Conservation (phyloP, 768 basidiomycete species). For the Termitomyces sp. region DNA sequence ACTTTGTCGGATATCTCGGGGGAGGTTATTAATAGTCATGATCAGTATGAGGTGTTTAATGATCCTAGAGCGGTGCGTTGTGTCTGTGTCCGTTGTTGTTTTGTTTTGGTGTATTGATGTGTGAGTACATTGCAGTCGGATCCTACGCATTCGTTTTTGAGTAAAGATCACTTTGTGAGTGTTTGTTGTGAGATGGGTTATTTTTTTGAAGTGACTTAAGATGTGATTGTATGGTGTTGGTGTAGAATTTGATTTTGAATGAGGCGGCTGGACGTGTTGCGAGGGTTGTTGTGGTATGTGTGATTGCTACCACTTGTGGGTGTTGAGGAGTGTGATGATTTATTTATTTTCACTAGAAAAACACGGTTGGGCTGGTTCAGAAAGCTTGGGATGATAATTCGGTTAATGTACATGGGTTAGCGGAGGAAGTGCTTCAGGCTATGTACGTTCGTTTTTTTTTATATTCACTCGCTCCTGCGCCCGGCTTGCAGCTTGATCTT, state of each 20-base stretch:
- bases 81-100: not conserved
- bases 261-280: conserved; percentile 79
- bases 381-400: conserved; percentile 79
- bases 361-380: conserved; percentile 63
- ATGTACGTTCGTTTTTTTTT: conserved; percentile 36
- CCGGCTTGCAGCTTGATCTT: too few relatives aligned
- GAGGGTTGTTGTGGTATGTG: conserved; percentile 56
- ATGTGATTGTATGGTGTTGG: too few relatives aligned
- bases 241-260: conserved; percentile 71
- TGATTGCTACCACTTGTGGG: not conserved
- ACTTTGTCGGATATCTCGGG: conserved; percentile 60
- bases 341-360: conserved; percentile 27
- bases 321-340: too few relatives aligned
- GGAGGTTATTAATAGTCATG: conserved; percentile 73
- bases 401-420: conserved; percentile 47
- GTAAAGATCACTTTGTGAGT: conserved; percentile 84
- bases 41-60: conserved; percentile 87
- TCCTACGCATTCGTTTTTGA: conserved; percentile 85
- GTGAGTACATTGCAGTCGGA: conserved; percentile 54
- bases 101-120: not conserved
- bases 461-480: too few relatives aligned
- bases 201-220: too few relatives aligned
- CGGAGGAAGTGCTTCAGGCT: conserved; percentile 62
- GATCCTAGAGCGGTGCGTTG: conserved; percentile 67
- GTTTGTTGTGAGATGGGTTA: too few relatives aligned